Base-by-base conservation (phyloP, 257 asterid species). In the Nicotiana benthamiana region DNA sequence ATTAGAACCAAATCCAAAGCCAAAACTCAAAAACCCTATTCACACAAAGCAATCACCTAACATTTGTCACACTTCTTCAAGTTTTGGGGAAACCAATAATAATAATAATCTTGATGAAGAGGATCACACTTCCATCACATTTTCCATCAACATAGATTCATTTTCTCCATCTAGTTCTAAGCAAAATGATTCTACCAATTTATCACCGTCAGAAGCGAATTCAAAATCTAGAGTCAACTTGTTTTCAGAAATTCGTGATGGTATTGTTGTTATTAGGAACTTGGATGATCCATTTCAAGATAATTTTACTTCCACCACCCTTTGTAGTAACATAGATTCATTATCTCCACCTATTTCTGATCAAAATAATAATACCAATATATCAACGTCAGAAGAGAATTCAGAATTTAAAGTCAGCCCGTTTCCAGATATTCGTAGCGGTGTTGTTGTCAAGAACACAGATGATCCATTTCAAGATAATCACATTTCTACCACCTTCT, bases 61-160 rank as follows among this genome's bases (percentile, higher is more conserved):
- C 20, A 70, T 70, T 70, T 70, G 36, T 70, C 57, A 70, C 59
- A 70, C 57, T 43, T 70, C 34, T 70, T 43, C 36, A n/a, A 68
- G 54, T 36, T 28, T 36, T 27, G 2, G 46, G 32, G 46, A 64
- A 11, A 6, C 28, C 72, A 64, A 28, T 15, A 20, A 61, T 22
- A 20, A 61, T 22, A 15, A 12, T 17, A 84, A 81, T 9, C 84
- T 61, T 61, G 34, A 12, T 61, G 36, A 61, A 61, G 68, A 84
- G 10, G 88, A 81, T 46, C 48, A 79, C 60, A 81, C 46, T 15
- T 93, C 80, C 80, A 79, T 3, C 1, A 15, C 75, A 4, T 32
- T 87, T 61, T 83, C 90, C 65, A 59, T 85, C 80, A 76, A 89
- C 52, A 81, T 61, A 70, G 84, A 88, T 75, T 64, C 82, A 52